Conservation (phyloP, 768 basidiomycete genomes). For the Psilocybe tampanensis region DNA sequence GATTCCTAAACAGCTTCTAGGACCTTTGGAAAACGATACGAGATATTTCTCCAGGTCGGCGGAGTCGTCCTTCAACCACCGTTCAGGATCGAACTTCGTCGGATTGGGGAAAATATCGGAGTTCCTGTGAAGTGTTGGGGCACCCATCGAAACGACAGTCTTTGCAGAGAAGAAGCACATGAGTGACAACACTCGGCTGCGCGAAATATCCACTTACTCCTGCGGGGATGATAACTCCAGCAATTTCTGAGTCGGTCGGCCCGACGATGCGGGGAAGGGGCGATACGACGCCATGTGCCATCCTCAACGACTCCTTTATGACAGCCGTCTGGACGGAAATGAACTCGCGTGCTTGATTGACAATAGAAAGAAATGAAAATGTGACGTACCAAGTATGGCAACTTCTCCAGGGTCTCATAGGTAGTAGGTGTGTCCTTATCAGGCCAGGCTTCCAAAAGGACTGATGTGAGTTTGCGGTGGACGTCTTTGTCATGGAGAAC, state of each 20-base stretch:
- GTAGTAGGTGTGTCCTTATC: slow-evolving; percentile 31
- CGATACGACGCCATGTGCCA: slow-evolving; percentile 40
- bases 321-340: slow-evolving; percentile 40
- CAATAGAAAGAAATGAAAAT: neutral
- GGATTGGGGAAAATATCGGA: slow-evolving; percentile 43
- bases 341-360: neutral
- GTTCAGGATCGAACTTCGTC: slow-evolving; percentile 38
- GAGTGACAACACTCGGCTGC: neutral
- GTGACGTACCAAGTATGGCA: slow-evolving; percentile 47
- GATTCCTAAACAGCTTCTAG: slow-evolving; percentile 46
- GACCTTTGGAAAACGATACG: slow-evolving; percentile 46
- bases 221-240: slow-evolving; percentile 36
- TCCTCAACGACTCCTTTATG: slow-evolving; percentile 47
- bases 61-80: slow-evolving; percentile 41
- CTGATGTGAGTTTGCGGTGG: slow-evolving; percentile 28
- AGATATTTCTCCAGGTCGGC: slow-evolving; percentile 41
- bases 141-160: slow-evolving; percentile 44
- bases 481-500: slow-evolving; percentile 33
- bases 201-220: slow-evolving; percentile 29
- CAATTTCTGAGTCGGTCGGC: slow-evolving; percentile 32
- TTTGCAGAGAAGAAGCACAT: slow-evolving; percentile 12
- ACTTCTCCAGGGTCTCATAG: slow-evolving; percentile 41
- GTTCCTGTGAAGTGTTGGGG: slow-evolving; percentile 40
- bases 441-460: slow-evolving; percentile 43
- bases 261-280: slow-evolving; percentile 43